Evolutionary conservation across 1,284 basidiomycete species (phyloP).

Genomic region (Boletus calvinii): DNA sequence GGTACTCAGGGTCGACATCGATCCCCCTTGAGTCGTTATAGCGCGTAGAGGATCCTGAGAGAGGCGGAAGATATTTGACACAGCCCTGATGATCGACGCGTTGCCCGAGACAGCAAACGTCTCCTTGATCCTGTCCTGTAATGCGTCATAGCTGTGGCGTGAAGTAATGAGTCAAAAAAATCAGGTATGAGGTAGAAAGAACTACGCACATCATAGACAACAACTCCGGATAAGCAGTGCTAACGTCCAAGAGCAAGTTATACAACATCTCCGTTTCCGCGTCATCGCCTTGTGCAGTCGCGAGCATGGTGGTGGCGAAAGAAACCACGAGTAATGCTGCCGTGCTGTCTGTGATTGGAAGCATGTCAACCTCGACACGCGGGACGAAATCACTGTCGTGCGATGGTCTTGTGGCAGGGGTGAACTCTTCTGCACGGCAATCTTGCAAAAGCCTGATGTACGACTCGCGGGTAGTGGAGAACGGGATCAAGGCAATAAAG

Average conservation of each 20-base stretch:
- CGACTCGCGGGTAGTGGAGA: constrained; percentile 54
- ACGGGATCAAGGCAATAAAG: constrained; percentile 77
- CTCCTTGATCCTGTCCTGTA: constrained; percentile 80
- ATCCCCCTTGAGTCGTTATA: constrained; percentile 43
- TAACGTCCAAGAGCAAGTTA: constrained; percentile 74
- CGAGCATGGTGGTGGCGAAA: constrained; percentile 75
- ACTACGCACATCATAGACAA: constrained; percentile 67
- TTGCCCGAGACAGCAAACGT: constrained; percentile 74
- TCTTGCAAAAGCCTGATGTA: constrained; percentile 64
- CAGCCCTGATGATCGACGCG: constrained; percentile 65
- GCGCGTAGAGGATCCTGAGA: constrained; percentile 54
- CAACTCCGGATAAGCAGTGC: constrained; percentile 67
- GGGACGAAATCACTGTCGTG: constrained; percentile 53
- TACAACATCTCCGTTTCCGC: constrained; percentile 81
- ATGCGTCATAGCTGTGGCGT: constrained; percentile 63
- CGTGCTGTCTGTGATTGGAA: constrained; percentile 65
- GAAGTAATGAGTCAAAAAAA: constrained; percentile 11
- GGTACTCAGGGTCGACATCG: constrained; percentile 63
- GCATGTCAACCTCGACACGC: constrained; percentile 53
- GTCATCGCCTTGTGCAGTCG: constrained; percentile 78
- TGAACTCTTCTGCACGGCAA: constrained; percentile 52
- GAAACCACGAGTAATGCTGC: constrained; percentile 74
- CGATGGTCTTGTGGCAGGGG: constrained; percentile 38
- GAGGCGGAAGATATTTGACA: constrained; percentile 72
- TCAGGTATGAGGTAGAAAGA: constrained; percentile 9